A percentile compares a stretch with the other conserved stretches of the same genome.
phyloP scores from a whole-genome alignment of 2,329 filamentous ascomycete genomes.

The Verticillium alfalfae region DNA sequence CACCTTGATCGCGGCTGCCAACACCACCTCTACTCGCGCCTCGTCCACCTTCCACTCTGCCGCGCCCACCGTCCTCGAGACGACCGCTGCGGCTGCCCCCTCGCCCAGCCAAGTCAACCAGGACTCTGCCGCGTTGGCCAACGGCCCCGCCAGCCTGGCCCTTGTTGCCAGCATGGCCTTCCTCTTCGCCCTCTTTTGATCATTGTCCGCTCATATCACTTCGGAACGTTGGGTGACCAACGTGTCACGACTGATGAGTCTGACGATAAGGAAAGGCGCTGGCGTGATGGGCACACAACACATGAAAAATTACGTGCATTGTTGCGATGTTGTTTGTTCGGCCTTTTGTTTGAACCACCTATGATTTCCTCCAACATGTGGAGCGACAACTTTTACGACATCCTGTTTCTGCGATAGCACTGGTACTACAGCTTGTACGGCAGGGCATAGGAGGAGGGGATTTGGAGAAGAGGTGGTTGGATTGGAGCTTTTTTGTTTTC shows the following conservation, averaged over 20 bases:
- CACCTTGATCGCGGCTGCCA: neutral
- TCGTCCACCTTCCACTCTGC: neutral
- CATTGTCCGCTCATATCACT: conserved; percentile 4
- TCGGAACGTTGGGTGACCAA: conserved; percentile 7
- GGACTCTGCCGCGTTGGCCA: conserved; percentile 3
- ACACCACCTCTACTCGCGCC: neutral
- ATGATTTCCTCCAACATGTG: conserved; percentile 8
- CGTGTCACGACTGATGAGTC: conserved; percentile 11
- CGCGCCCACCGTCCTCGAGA: neutral
- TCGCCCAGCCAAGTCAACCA: neutral
- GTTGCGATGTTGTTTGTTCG: conserved; percentile 10
- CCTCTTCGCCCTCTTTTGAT: conserved; percentile 9
- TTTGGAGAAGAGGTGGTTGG: neutral
- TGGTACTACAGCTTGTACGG: neutral
- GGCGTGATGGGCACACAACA: conserved; percentile 1
- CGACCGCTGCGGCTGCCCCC: conserved; percentile 2
- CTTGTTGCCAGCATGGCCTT: conserved; percentile 9
- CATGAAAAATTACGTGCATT: conserved; percentile 6
- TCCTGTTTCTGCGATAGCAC: neutral
- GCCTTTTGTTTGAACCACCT: conserved; percentile 2
- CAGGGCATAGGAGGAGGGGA: neutral
- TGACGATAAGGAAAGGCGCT: conserved; percentile 7
- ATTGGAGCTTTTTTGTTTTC: neutral
- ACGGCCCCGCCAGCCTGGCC: conserved; percentile 7
- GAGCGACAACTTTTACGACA: conserved; percentile 1